Percentiles rank a stretch among this genome's conserved stretches.
phyloP scores from a whole-genome alignment of 2,329 filamentous ascomycete genomes.

The Epichloe uncinata region DNA sequence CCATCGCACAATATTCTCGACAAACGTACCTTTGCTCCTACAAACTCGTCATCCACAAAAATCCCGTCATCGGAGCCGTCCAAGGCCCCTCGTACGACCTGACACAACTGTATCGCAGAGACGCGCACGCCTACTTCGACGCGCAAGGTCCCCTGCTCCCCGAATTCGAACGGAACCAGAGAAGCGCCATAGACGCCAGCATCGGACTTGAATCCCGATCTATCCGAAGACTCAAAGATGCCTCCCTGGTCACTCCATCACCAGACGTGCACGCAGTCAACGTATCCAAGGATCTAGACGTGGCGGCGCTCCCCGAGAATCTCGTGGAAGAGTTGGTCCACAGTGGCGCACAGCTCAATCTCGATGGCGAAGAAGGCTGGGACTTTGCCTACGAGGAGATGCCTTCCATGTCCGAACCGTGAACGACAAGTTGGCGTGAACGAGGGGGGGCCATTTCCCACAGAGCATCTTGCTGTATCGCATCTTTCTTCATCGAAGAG shows the following conservation, averaged over 20 bases:
- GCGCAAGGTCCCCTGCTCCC: slow-evolving; percentile 30
- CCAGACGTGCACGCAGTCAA: slow-evolving; percentile 13
- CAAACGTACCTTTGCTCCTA: slow-evolving; percentile 21
- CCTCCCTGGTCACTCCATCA: neutral
- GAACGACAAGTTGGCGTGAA: neutral
- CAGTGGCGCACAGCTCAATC: slow-evolving; percentile 15
- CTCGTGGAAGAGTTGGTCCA: slow-evolving; percentile 11
- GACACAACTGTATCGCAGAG: slow-evolving; percentile 31
- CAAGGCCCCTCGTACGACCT: slow-evolving; percentile 39
- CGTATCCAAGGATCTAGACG: slow-evolving; percentile 16
- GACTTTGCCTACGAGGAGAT: slow-evolving; percentile 21
- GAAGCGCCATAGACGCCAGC: slow-evolving; percentile 21
- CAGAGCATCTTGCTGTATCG: too few species aligned
- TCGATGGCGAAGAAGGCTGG: slow-evolving; percentile 20
- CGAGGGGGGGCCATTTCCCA: too few species aligned
- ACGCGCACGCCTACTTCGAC: slow-evolving; percentile 35
- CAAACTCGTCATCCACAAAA: slow-evolving; percentile 28
- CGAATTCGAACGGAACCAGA: slow-evolving; percentile 30
- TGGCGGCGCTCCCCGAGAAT: slow-evolving; percentile 9
- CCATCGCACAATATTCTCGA: slow-evolving; percentile 14
- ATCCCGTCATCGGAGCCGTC: slow-evolving; percentile 39
- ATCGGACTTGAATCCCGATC: slow-evolving; percentile 12
- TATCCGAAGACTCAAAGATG: slow-evolving; percentile 14
- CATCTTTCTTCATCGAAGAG: too few species aligned
- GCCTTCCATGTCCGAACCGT: neutral